Conservation (phyloP, 495 filamentous ascomycete genomes). For the Daldinia concentrica region DNA sequence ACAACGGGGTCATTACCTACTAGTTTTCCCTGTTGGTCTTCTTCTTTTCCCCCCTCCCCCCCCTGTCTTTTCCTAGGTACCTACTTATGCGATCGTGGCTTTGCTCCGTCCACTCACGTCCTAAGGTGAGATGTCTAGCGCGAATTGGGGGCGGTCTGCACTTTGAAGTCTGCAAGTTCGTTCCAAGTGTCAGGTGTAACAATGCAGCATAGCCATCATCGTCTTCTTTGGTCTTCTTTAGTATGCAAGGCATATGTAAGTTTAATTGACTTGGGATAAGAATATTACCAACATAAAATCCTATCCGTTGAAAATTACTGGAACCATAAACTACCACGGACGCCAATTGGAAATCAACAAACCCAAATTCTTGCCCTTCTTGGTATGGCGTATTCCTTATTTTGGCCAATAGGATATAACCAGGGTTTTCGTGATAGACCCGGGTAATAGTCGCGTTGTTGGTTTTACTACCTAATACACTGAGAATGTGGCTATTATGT, state of each 20-base stretch:
- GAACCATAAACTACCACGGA: neutral
- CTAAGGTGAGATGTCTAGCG: slow-evolving; percentile 13
- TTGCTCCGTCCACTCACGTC: slow-evolving; percentile 15
- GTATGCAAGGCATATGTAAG: neutral
- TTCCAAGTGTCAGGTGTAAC: slow-evolving; percentile 12
- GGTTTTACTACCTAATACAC: neutral
- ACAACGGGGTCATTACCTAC: neutral
- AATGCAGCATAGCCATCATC: slow-evolving; percentile 33
- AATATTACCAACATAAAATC: slow-evolving; percentile 1
- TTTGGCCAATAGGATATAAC: neutral
- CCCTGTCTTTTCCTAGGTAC: neutral
- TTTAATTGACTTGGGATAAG: slow-evolving; percentile 1
- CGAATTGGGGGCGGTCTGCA: slow-evolving; percentile 31
- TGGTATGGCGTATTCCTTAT: neutral
- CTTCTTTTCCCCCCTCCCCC: too few relatives aligned
- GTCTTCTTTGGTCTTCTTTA: neutral
- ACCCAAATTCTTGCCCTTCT: neutral
- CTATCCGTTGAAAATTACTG: neutral
- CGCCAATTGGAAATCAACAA: slow-evolving; percentile 1
- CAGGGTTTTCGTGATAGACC: neutral
- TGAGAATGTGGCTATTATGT: neutral
- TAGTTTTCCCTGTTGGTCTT: neutral
- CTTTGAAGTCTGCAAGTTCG: slow-evolving; percentile 5
- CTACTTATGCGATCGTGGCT: slow-evolving; percentile 23
- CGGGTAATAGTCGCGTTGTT: slow-evolving; percentile 1